phyloP scores from a whole-genome alignment of 805 yeast species.

The Ogataea wickerhamii region DNA sequence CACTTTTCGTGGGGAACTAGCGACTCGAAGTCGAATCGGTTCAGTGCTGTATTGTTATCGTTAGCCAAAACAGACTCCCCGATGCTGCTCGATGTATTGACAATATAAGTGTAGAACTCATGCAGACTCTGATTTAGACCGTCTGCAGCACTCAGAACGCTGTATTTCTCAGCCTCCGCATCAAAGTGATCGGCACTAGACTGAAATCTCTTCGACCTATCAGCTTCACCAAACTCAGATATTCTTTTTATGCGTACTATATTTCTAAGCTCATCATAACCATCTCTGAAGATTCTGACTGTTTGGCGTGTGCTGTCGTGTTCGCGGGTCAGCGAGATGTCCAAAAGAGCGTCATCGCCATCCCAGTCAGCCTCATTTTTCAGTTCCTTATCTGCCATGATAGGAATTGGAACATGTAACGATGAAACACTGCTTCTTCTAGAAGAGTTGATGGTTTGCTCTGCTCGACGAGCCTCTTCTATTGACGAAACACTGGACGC shows the following conservation, averaged over 20 bases:
- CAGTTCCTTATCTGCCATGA: not conserved
- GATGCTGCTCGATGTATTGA: conserved; percentile 3
- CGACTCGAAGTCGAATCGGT: conserved; percentile 12
- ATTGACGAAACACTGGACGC: conserved; percentile 27
- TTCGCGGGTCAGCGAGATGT: conserved; percentile 11
- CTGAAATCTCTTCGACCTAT: conserved; percentile 1
- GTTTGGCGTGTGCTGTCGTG: not conserved
- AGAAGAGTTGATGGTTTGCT: conserved; percentile 8
- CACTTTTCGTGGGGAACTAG: conserved; percentile 11
- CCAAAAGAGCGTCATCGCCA: conserved; percentile 21
- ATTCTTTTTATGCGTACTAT: conserved; percentile 3
- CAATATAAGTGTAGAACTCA: conserved; percentile 7
- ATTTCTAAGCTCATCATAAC: conserved; percentile 12
- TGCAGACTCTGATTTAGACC: conserved; percentile 5
- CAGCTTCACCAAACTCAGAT: not conserved
- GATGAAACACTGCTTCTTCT: conserved; percentile 15
- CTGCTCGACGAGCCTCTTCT: conserved; percentile 26
- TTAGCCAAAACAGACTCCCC: conserved; percentile 5
- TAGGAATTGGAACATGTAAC: conserved; percentile 10
- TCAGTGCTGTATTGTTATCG: conserved; percentile 5
- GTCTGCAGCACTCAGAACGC: not conserved
- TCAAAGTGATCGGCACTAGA: not conserved
- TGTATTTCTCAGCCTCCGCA: not conserved
- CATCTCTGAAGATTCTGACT: conserved; percentile 3
- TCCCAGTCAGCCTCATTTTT: conserved; percentile 9